These are phyloP conservation scores for Hyaloscypha hepaticicola DNA, from an alignment of 495 filamentous ascomycete genomes.

Conservation along the genomic window DNA sequence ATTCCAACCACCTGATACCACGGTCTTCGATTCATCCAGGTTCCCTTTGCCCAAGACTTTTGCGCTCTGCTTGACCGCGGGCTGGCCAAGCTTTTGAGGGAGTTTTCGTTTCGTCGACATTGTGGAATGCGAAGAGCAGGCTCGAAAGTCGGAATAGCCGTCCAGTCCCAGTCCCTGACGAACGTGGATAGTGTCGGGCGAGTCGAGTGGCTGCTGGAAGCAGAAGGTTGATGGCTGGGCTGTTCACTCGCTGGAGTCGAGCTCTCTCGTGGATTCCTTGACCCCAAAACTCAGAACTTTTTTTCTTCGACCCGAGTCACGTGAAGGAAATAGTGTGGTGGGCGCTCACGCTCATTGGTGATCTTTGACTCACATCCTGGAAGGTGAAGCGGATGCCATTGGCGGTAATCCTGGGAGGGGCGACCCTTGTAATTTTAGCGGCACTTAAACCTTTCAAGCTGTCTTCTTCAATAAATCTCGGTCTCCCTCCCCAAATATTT, in stretches of 20 bases:
- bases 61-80: conserved; percentile 55
- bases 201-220: background rate
- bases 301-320: background rate
- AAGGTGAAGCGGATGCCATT: no score
- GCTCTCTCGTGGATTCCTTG: background rate
- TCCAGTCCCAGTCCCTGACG: background rate
- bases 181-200: background rate
- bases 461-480: no score
- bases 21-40: conserved; percentile 73
- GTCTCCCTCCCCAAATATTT: no score
- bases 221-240: background rate
- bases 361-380: no score
- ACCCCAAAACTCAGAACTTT: background rate
- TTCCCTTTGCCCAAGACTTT: conserved; percentile 58
- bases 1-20: conserved; percentile 49
- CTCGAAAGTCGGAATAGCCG: background rate
- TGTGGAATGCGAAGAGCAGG: background rate
- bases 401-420: no score
- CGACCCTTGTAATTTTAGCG: no score
- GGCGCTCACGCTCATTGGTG: background rate
- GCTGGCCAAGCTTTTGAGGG: conserved; percentile 45
- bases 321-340: background rate
- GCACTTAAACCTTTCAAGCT: no score
- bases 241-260: background rate
- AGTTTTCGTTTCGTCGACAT: conserved; percentile 58